Percentiles rank a stretch among this genome's conserved stretches.
Conservation (phyloP, 257 asterid species). For the Thymus quinquecostatus region DNA sequence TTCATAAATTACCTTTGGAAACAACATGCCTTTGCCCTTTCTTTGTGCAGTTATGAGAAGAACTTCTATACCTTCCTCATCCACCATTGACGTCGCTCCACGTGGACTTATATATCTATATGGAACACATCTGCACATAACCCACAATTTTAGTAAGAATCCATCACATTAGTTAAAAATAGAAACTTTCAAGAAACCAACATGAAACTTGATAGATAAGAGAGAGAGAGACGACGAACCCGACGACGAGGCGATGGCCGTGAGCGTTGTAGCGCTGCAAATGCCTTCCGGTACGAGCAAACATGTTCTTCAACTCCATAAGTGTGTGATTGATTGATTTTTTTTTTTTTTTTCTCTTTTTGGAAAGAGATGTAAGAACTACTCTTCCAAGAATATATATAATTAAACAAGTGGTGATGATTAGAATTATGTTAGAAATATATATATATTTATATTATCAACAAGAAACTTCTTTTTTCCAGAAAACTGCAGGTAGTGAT, state of each 20-base stretch:
- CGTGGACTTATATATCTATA: conserved; percentile 54
- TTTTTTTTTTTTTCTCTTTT: not conserved
- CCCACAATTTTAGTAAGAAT: not conserved
- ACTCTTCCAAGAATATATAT: not conserved
- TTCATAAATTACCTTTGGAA: conserved; percentile 65
- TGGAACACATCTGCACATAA: conserved; percentile 71
- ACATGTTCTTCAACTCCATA: conserved; percentile 62
- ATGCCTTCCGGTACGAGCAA: conserved; percentile 82
- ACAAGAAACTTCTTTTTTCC: not conserved
- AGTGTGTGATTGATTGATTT: too few relatives aligned
- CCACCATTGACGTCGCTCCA: conserved; percentile 35
- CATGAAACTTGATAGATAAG: not conserved
- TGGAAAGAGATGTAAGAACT: not conserved
- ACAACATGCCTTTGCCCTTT: conserved; percentile 84
- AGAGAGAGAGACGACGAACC: conserved; percentile 45
- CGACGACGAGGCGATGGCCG: conserved; percentile 90
- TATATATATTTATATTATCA: not conserved
- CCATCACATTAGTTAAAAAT: not conserved
- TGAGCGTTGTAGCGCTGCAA: conserved; percentile 69
- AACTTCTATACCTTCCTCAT: conserved; percentile 78
- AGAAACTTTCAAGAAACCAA: not conserved
- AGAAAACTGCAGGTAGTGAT: not conserved
- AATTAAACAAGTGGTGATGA: not conserved
- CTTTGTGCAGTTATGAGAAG: conserved; percentile 76
- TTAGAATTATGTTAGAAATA: not conserved